Conservation (phyloP, 73 alveolate genomes). For the Paramecium caudatum region DNA sequence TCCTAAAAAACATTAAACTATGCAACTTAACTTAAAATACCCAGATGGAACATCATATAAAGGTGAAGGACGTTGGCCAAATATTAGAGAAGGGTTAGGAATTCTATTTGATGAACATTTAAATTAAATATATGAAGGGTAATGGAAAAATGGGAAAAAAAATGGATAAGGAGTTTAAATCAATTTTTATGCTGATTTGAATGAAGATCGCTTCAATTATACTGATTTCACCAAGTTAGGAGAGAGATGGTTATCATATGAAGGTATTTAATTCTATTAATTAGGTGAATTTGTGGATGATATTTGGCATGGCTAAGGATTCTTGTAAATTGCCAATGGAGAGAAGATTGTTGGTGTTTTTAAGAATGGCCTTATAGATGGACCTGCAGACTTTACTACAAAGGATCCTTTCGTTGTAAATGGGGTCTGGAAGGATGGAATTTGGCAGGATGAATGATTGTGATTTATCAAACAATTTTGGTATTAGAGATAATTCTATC, state of each 20-base stretch:
- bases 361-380: constrained; percentile 61
- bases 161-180: constrained; percentile 40
- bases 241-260: constrained; percentile 32
- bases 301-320: constrained; percentile 54
- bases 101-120: not conserved
- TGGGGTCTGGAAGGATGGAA: constrained; percentile 52
- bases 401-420: not conserved
- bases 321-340: constrained; percentile 1
- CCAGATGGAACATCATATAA: constrained; percentile 45
- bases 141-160: constrained; percentile 31
- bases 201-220: not conserved
- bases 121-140: constrained; percentile 35
- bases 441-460: not conserved
- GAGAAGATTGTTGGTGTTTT: constrained; percentile 42
- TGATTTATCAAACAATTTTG: too few species aligned
- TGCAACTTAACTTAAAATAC: constrained; percentile 7
- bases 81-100: constrained; percentile 45
- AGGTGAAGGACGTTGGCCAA: constrained; percentile 51
- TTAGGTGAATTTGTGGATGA: constrained; percentile 42
- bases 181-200: constrained; percentile 11
- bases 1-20: not conserved
- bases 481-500: too few species aligned
- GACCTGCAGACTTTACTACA: constrained; percentile 1
- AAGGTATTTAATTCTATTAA: not conserved
- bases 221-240: constrained; percentile 34